Evolutionary conservation across 163 green algal genomes (phyloP), one percentile per base, ranked within the genome.

Genomic region (Chlamydomonas reinhardtii): DNA sequence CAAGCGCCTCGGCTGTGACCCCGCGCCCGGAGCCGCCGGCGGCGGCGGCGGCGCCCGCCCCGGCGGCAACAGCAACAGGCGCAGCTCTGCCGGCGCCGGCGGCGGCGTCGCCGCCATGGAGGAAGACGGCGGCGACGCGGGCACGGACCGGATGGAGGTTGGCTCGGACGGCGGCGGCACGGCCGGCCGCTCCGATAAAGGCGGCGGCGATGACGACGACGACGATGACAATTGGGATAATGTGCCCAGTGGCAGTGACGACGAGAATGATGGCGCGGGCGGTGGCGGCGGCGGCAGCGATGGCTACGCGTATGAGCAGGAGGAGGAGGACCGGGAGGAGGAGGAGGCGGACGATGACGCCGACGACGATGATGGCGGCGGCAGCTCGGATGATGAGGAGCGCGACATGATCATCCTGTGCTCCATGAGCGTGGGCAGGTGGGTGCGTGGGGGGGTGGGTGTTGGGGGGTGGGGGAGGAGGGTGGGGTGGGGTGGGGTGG

Each of bases 351-450:
- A 88, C 0, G 76, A 90, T 15, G 70, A 73, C 12, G 78, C 71
- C 17, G 80, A 62, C 24, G 79, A 74, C 15, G 69, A 83, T 27
- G 90, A 76, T 39, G 70, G 24, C 25, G 86, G 37, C 16, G 56
- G 73, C 54, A 87, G 88, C 22, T 76, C 88, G 27, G 82, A 90
- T 32, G 76, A 93, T 22, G 91, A 94, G 31, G 88, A 92, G 48
- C 70, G 86, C 9, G 83, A 80, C 24, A 61, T 88, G 64, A 88
- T 88, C 43, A 83, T 88, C 29, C 34, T 77, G 22, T 85, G 79
- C 69, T 72, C 43, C 32, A 72, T 31, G 25, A 85, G 48, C 79
- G 14, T 77, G 48, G 79, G 79, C n/a, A 77, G 79, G 79, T 85
- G 43, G 2, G 76, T 8, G 70, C 35, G 15, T 27, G 19, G 29